Conservation (phyloP, 2,329 filamentous ascomycete species). For the Nemania serpens region DNA sequence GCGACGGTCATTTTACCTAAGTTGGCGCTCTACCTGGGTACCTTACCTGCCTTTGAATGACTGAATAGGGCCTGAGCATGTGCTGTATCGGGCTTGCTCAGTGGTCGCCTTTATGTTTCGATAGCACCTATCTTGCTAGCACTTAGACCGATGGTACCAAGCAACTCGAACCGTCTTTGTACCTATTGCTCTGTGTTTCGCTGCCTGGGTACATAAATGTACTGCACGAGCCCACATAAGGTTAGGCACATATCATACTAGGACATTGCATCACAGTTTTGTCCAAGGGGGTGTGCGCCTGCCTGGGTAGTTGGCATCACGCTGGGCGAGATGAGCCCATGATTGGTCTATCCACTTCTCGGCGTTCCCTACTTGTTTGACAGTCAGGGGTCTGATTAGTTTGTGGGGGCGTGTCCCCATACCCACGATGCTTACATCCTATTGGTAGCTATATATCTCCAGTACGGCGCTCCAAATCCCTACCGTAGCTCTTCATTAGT, state of each 20-base stretch:
- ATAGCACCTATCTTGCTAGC: too few relatives aligned
- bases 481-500: too few relatives aligned
- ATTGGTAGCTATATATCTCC: too few relatives aligned
- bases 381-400: constrained; percentile 16
- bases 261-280: constrained; percentile 18
- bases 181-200: background rate
- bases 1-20: constrained; percentile 35
- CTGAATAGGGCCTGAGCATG: constrained; percentile 12
- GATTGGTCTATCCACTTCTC: constrained; percentile 17
- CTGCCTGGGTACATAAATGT: background rate
- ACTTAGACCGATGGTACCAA: background rate
- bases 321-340: constrained; percentile 15
- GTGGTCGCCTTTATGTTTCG: constrained; percentile 7
- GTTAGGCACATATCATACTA: too few relatives aligned
- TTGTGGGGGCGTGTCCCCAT: constrained; percentile 17
- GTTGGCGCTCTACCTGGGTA: constrained; percentile 5
- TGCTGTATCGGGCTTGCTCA: constrained; percentile 26
- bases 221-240: too few relatives aligned
- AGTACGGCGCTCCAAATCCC: too few relatives aligned
- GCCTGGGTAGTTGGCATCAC: constrained; percentile 21
- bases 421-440: background rate
- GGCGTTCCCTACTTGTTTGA: constrained; percentile 1
- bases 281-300: constrained; percentile 16
- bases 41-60: background rate
- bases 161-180: background rate